Evolutionary conservation across 352 stramenopile genomes (phyloP).

Genomic region (Pythium scleroteichum): DNA sequence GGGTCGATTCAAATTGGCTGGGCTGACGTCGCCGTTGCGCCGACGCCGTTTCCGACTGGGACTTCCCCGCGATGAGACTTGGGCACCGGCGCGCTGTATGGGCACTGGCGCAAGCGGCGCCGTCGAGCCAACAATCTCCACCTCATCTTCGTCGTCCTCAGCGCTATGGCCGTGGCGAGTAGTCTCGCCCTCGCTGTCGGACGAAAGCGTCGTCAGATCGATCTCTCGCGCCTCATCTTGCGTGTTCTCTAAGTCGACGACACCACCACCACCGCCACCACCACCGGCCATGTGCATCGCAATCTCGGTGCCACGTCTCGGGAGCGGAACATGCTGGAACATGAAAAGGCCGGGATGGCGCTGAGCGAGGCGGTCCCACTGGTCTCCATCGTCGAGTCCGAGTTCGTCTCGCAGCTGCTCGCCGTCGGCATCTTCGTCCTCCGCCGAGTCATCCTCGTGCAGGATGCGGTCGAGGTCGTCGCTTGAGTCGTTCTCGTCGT

Average conservation of each 20-base stretch:
- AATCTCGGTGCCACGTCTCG: conserved; percentile 2
- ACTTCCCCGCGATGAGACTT: background rate
- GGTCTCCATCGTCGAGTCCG: conserved; percentile 13
- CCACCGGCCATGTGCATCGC: conserved; percentile 9
- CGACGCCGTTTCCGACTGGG: conserved; percentile 46
- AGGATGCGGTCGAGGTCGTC: background rate
- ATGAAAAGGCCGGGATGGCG: conserved; percentile 2
- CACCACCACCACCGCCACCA: background rate
- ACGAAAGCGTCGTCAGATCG: conserved; percentile 63
- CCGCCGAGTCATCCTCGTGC: conserved; percentile 10
- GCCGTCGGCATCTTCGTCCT: background rate
- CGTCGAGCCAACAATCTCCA: conserved; percentile 55
- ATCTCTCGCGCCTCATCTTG: conserved; percentile 45
- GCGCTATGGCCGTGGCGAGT: background rate
- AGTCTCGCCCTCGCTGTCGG: conserved; percentile 45
- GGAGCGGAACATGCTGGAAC: background rate
- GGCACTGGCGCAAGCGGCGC: conserved; percentile 24
- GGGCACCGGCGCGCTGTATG: background rate
- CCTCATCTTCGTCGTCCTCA: conserved; percentile 32
- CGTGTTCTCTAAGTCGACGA: conserved; percentile 4
- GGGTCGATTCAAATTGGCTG: background rate
- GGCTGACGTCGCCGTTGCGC: background rate
- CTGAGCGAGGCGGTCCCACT: background rate
- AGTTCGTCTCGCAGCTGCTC: background rate
- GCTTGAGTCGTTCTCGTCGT: conserved; percentile 3